These are phyloP conservation scores for Pichia sp. DNA, from an alignment of 1,139 yeast species.

Conservation along the genomic window DNA sequence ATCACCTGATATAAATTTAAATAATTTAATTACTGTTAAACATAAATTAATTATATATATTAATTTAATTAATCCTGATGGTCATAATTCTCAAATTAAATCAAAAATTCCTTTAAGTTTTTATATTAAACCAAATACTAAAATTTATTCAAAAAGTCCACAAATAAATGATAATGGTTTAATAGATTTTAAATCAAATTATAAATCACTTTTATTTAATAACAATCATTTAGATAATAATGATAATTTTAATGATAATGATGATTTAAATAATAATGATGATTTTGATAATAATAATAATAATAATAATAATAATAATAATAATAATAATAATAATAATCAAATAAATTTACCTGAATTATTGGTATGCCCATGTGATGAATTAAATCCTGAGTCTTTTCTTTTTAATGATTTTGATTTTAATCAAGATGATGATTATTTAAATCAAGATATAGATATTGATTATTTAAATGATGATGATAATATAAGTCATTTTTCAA, in stretches of 20 bases:
- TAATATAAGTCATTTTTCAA: too few species aligned
- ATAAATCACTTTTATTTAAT: constrained; percentile 8
- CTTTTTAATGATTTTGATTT: constrained; percentile 6
- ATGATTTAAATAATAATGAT: neutral
- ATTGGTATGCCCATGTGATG: constrained; percentile 5
- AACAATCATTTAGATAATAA: neutral
- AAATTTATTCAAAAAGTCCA: constrained; percentile 4
- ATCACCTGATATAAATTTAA: constrained; percentile 52
- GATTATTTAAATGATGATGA: neutral
- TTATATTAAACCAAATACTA: constrained; percentile 27
- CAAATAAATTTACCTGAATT: constrained; percentile 5
- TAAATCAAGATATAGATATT: neutral
- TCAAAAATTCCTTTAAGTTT: constrained; percentile 67
- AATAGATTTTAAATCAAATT: constrained; percentile 7
- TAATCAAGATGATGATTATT: constrained; percentile 1
- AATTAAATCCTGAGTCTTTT: constrained; percentile 13
- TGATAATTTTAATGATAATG: neutral
- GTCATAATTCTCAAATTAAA: constrained; percentile 69
- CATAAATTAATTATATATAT: constrained; percentile 55
- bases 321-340: neutral
- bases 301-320: neutral
- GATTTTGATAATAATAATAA: neutral
- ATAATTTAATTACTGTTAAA: constrained; percentile 48
- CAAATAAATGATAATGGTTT: constrained; percentile 2
- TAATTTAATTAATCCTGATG: constrained; percentile 51